Percentiles rank a stretch among this genome's conserved stretches.
phyloP scores from a whole-genome alignment of 495 filamentous ascomycete species.

The Daldinia bambusicola region DNA sequence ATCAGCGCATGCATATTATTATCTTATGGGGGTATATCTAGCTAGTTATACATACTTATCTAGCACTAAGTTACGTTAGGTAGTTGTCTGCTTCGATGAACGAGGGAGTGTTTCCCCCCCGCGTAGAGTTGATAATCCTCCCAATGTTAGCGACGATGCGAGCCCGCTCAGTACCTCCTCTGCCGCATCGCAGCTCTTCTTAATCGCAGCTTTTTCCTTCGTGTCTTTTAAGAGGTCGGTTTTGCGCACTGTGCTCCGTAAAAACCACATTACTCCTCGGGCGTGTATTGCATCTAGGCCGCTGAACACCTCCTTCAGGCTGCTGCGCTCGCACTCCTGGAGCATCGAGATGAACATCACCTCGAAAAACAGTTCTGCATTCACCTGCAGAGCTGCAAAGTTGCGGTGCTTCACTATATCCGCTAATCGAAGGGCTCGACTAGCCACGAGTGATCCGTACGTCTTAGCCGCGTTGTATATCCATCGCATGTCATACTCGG shows the following conservation, averaged over 20 bases:
- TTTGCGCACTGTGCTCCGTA: constrained; percentile 78
- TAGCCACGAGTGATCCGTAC: constrained; percentile 78
- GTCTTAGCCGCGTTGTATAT: constrained; percentile 92
- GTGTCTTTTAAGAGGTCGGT: constrained; percentile 73
- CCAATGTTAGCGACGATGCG: constrained; percentile 47
- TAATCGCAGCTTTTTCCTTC: constrained; percentile 69
- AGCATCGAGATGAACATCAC: constrained; percentile 79
- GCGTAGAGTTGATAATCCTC: neutral
- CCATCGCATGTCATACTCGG: constrained; percentile 64
- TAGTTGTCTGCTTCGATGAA: too few relatives aligned
- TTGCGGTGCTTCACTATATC: constrained; percentile 79
- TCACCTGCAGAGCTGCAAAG: constrained; percentile 77
- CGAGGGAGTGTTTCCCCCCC: too few relatives aligned
- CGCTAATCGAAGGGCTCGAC: constrained; percentile 67
- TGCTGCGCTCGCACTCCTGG: constrained; percentile 59
- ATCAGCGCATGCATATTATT: neutral
- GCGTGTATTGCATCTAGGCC: constrained; percentile 65
- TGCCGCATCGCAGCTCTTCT: constrained; percentile 76
- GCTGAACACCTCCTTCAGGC: constrained; percentile 36
- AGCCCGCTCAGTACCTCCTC: constrained; percentile 66
- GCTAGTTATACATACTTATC: too few relatives aligned
- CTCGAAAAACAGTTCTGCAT: constrained; percentile 81
- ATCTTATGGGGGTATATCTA: too few relatives aligned
- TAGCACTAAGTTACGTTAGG: too few relatives aligned
- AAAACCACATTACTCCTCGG: constrained; percentile 78